Evolutionary conservation across 805 yeast species (phyloP), one percentile per base, ranked within the genome.

Genomic region (Yamadazyma sp.): DNA sequence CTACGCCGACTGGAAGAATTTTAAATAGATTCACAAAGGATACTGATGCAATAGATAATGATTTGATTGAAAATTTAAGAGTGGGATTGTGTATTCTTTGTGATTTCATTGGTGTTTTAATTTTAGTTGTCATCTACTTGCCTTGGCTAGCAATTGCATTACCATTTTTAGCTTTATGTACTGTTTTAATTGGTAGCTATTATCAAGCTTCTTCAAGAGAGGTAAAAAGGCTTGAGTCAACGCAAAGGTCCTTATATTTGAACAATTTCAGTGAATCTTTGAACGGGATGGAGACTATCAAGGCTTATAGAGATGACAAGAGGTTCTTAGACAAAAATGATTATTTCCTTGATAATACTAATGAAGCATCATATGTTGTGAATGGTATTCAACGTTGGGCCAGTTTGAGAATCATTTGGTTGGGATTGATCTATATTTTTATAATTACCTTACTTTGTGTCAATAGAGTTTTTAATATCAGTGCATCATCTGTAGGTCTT

Each of bases 21-120:
- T 64, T 88, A 55, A 87, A 86, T 60, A 69, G 95, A 45, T 86
- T 86, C 58, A 86, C 95, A 2, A 86, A 86, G 47, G 96, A 87
- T 56, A 82, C 93, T 0, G 95, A 87, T 54, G 78, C 79, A 6
- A 59, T 85, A 53, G 95, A 87, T 52, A 86, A 85, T 53, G 89
- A 82, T 56, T 61, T 86, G 39, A 73, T 77, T 36, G 87, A 83
- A 53, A 83, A 81, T 47, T 42, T 81, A 21, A 70, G 91, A 47
- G 54, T 79, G 57, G 67, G 82, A 31, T 45, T 80, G 31, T 76
- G 67, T 45, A 75, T 80, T 6, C 37, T 71, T 16, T 58, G 78
- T n/a, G 70, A 68, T 44, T 74, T 82, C 32, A 40, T 70, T 32
- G 93, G 93, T 38, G 76, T 81, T 19, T 35, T 63, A 10, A 44